Conservation (phyloP, 306 rosid species). For the Begonia fuchsioides region DNA sequence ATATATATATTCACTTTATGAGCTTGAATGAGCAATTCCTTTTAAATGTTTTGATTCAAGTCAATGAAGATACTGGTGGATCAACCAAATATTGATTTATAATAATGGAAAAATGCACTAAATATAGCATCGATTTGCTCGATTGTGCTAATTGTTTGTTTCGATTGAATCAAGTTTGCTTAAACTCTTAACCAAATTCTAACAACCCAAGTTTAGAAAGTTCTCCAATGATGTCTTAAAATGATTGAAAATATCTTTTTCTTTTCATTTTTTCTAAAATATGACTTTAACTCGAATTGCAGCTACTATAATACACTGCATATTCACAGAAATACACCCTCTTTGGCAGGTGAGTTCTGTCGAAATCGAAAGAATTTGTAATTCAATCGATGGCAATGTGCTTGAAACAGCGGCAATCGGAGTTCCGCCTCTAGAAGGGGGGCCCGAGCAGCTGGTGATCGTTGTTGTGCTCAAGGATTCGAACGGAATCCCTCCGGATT, state of each 20-base stretch:
- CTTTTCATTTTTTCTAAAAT: neutral
- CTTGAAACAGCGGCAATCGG: conserved; percentile 94
- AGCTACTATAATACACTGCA: neutral
- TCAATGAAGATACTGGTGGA: too few relatives aligned
- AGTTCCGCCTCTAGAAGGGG: conserved; percentile 75
- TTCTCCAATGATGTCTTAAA: too few relatives aligned
- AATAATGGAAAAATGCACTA: too few relatives aligned
- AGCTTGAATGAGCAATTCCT: too few relatives aligned
- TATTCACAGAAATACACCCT: conserved; percentile 4
- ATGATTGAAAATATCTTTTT: neutral
- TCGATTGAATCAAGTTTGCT: too few relatives aligned
- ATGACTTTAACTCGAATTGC: neutral
- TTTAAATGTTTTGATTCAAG: too few relatives aligned
- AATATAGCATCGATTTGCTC: too few relatives aligned
- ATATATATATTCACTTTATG: too few relatives aligned
- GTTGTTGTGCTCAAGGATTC: conserved; percentile 55
- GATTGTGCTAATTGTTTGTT: too few relatives aligned
- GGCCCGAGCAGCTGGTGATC: conserved; percentile 73
- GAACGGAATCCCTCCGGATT: conserved; percentile 16
- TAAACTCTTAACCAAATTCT: too few relatives aligned
- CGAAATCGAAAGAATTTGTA: conserved; percentile 91
- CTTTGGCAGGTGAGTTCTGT: conserved; percentile 75
- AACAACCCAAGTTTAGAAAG: too few relatives aligned
- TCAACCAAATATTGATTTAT: too few relatives aligned
- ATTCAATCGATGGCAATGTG: conserved; percentile 36